These are phyloP conservation scores for Mycotypha africana DNA, from an alignment of 371 early-diverging fungal genomes.

Conservation along the genomic window DNA sequence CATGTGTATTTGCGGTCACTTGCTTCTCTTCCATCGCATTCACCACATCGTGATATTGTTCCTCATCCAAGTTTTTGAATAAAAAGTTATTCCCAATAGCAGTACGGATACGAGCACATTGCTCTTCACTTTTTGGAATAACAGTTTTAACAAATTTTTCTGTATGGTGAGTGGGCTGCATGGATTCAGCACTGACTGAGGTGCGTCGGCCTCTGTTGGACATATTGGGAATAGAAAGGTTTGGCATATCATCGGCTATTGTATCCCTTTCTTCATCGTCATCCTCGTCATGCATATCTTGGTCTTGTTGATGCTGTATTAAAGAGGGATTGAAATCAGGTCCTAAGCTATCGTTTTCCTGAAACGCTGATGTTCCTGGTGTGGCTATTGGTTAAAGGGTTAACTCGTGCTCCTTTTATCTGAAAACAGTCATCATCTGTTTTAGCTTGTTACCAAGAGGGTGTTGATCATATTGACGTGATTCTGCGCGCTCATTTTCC, in stretches of 20 bases:
- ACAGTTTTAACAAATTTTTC: constrained; percentile 73
- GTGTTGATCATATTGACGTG: constrained; percentile 16
- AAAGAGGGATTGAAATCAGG: constrained; percentile 5
- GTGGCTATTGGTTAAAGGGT: too few relatives aligned
- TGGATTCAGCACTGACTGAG: constrained; percentile 94
- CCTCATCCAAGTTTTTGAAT: constrained; percentile 92
- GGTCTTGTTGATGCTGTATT: neutral
- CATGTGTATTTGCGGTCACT: constrained; percentile 61
- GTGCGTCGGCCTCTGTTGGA: constrained; percentile 77
- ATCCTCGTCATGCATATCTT: constrained; percentile 9
- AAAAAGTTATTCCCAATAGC: constrained; percentile 87
- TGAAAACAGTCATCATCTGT: neutral
- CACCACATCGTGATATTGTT: constrained; percentile 89
- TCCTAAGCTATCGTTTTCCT: neutral
- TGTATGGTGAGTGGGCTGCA: constrained; percentile 76
- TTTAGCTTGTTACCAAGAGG: constrained; percentile 4
- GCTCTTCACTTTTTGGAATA: constrained; percentile 84
- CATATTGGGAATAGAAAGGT: constrained; percentile 4
- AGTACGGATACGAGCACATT: constrained; percentile 72
- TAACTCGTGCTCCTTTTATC: neutral
- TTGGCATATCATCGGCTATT: constrained; percentile 7
- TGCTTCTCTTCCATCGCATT: constrained; percentile 95
- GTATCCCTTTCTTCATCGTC: constrained; percentile 34
- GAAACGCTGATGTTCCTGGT: too few relatives aligned
- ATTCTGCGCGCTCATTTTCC: constrained; percentile 52